Conservation (phyloP, 495 filamentous ascomycete genomes). For the Saxophila tyrrhenica region DNA sequence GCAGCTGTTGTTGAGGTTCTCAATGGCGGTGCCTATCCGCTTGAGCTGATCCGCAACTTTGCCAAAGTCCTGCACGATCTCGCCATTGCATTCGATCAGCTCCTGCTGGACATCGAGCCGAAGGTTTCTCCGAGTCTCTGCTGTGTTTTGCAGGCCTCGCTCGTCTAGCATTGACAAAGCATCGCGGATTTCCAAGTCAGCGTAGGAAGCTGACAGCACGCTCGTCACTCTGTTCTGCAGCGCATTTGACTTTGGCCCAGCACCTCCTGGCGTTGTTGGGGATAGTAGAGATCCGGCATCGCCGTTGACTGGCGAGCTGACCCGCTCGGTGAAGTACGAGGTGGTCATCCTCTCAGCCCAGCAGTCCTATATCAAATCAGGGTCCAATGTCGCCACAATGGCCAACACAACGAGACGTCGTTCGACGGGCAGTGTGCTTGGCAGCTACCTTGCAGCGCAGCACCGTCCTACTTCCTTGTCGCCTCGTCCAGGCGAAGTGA, state of each 20-base stretch:
- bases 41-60: slow-evolving; percentile 88
- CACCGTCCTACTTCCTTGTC: background rate
- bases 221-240: slow-evolving; percentile 66
- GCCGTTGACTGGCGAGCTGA: background rate
- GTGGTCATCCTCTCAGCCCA: background rate
- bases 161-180: slow-evolving; percentile 67
- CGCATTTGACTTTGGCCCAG: slow-evolving; percentile 27
- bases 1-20: slow-evolving; percentile 67
- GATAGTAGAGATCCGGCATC: background rate
- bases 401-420: too few species aligned
- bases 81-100: slow-evolving; percentile 85
- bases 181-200: slow-evolving; percentile 83
- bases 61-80: slow-evolving; percentile 82
- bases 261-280: background rate
- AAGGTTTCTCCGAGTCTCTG: slow-evolving; percentile 68
- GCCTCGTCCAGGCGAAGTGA: background rate
- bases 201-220: slow-evolving; percentile 84
- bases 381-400: too few species aligned
- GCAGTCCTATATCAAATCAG: background rate
- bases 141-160: slow-evolving; percentile 58
- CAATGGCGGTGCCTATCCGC: slow-evolving; percentile 69
- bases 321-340: slow-evolving; percentile 1
- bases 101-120: slow-evolving; percentile 83
- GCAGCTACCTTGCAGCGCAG: background rate
- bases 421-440: background rate